These are phyloP conservation scores for Acanthochlamys bracteata DNA, from an alignment of 106 monocot genomes.

Conservation along the genomic window DNA sequence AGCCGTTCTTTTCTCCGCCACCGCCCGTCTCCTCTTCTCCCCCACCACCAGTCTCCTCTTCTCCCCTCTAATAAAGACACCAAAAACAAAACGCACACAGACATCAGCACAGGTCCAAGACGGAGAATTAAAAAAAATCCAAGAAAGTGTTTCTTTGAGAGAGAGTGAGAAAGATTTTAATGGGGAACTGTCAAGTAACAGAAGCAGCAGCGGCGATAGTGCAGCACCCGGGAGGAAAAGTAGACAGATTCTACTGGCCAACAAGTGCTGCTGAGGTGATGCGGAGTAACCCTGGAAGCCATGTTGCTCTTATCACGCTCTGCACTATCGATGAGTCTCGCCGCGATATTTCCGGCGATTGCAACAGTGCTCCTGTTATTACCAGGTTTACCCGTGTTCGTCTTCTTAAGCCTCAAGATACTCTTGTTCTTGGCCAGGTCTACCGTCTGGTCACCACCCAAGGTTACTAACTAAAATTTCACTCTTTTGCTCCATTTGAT, in stretches of 20 bases:
- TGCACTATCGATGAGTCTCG: slow-evolving; percentile 2
- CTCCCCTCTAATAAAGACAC: too few relatives aligned
- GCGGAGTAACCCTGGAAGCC: slow-evolving; percentile 51
- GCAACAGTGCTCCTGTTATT: neutral
- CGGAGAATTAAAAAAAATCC: too few relatives aligned
- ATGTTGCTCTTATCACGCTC: slow-evolving; percentile 44
- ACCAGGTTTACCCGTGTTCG: slow-evolving; percentile 28
- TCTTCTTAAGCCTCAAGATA: slow-evolving; percentile 44
- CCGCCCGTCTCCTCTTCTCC: too few relatives aligned
- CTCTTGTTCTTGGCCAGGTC: slow-evolving; percentile 41
- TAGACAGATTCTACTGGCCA: slow-evolving; percentile 55
- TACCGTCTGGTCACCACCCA: slow-evolving; percentile 55
- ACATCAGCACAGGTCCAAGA: too few relatives aligned
- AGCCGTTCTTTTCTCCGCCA: too few relatives aligned
- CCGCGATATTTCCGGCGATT: neutral
- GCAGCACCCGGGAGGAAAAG: slow-evolving; percentile 44
- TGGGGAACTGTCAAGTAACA: slow-evolving; percentile 60
- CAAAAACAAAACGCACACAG: too few relatives aligned
- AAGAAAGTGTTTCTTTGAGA: too few relatives aligned
- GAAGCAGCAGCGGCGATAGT: slow-evolving; percentile 45
- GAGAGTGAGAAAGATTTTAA: slow-evolving; percentile 10
- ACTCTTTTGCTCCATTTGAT: neutral
- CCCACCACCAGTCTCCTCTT: too few relatives aligned
- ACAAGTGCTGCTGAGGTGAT: slow-evolving; percentile 46
- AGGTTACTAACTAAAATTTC: slow-evolving; percentile 10